Conservation (phyloP, 2,329 filamentous ascomycete genomes). For the Acephala macrosclerotiorum region DNA sequence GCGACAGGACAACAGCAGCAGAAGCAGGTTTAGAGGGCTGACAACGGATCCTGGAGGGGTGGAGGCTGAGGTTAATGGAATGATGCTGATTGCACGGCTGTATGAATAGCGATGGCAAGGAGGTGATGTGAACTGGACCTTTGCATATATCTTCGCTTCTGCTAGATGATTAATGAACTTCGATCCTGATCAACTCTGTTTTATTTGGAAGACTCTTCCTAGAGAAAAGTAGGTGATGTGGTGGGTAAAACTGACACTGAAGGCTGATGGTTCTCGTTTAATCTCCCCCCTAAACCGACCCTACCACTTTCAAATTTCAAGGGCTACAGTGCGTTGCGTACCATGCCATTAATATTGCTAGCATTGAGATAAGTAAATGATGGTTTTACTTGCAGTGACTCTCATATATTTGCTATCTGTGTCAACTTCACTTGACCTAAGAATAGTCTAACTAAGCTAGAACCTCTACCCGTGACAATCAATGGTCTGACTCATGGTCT, state of each 20-base stretch:
- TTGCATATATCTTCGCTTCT: neutral
- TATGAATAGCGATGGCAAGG: neutral
- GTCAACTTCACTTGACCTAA: no score
- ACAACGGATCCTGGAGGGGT: neutral
- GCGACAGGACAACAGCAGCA: slow-evolving; percentile 2
- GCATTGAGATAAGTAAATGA: no score
- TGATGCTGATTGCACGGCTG: neutral
- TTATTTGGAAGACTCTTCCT: no score
- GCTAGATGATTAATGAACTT: neutral
- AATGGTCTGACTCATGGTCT: no score
- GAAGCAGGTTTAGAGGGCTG: neutral
- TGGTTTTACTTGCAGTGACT: no score
- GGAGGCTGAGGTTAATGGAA: neutral
- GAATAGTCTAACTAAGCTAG: no score
- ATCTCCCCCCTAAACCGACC: neutral
- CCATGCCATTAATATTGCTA: neutral
- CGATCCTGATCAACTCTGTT: neutral
- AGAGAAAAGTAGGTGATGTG: neutral
- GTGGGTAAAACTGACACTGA: neutral
- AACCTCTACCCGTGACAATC: no score
- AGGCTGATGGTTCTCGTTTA: neutral
- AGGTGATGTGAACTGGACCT: neutral
- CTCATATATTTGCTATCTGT: no score
- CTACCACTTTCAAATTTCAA: neutral
- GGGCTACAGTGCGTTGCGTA: neutral